Evolutionary conservation across 345 rosid genomes (phyloP), one percentile per base, ranked within the genome.

Genomic region (Arabidopsis arenosa): DNA sequence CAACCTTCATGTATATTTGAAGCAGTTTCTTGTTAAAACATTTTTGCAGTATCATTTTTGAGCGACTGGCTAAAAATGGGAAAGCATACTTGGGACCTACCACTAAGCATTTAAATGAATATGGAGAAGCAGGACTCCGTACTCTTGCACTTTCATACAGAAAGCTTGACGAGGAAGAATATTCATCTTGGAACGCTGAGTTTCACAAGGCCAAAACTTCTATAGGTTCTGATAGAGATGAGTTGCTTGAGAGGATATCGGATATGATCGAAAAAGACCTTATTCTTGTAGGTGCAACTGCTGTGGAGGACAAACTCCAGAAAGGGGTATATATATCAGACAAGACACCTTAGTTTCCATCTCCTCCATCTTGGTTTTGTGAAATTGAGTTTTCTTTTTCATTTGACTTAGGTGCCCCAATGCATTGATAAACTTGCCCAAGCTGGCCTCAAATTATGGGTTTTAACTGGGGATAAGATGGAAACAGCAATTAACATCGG

Each of bases 401-500:
- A 54, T 59, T 76, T 66, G 75, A 18, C 58, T 32, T 81, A 94
- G 98, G 98, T 94, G 41, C 97, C 97, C 55, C 96, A 92, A 60
- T 94, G 98, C 85, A 92, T 94, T 68, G 99, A 94, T 76, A 90
- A 90, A 76, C 97, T 95, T 61, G 97, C 97, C 23, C 97, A 90
- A 82, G 99, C 97, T 79, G 97, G 97, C 77, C 90, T 95, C 79
- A 95, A 95, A 81, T 30, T 95, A 60, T 95, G 99, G 98, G 98
- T 95, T 80, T 75, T 95, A 80, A 95, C 99, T 1, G 99, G 99
- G 73, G 99, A 95, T 80, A 95, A 95, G 85, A 89, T 95, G 99
- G 99, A 95, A 86, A 95, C 99, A 58, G 98, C 99, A 65, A 92
- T 95, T 75, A 95, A 95, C 78, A 95, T 95, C 33, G 99, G 99